Percentiles rank a stretch among this genome's conserved stretches.
Conservation (phyloP, 306 rosid genomes). For the Potentilla sterilis region DNA sequence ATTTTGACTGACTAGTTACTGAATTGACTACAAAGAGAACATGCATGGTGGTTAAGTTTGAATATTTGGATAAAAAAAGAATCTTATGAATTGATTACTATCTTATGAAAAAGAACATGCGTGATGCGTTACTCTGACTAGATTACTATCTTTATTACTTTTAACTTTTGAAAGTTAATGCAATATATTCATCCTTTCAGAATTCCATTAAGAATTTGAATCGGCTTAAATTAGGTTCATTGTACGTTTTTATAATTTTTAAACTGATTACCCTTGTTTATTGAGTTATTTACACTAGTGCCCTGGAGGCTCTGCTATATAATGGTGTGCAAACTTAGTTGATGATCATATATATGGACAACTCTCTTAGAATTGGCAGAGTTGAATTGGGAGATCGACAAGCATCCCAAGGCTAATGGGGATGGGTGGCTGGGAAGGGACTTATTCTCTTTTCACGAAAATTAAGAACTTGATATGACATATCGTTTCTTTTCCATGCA, state of each 20-base stretch:
- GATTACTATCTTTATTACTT: no score
- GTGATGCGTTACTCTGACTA: no score
- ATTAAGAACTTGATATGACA: not conserved
- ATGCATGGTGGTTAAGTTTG: no score
- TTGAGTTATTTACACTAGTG: not conserved
- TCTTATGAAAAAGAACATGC: no score
- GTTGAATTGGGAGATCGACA: conserved; percentile 24
- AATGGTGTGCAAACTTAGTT: not conserved
- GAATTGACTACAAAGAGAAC: no score
- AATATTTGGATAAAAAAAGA: no score
- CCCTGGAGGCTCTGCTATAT: not conserved
- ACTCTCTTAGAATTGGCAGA: not conserved
- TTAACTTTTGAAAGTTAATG: no score
- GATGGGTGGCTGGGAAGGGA: conserved; percentile 19
- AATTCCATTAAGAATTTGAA: no score
- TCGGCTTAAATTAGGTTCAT: not conserved
- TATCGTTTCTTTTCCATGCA: conserved; percentile 20
- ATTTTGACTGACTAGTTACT: no score
- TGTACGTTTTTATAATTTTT: no score
- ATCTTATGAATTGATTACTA: no score
- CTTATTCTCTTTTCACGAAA: not conserved
- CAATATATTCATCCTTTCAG: no score
- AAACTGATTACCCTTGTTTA: not conserved
- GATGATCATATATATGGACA: not conserved
- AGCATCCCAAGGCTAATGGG: conserved; percentile 14